Evolutionary conservation across 768 basidiomycete species (phyloP).

Genomic region (Steccherinum ochraceum): DNA sequence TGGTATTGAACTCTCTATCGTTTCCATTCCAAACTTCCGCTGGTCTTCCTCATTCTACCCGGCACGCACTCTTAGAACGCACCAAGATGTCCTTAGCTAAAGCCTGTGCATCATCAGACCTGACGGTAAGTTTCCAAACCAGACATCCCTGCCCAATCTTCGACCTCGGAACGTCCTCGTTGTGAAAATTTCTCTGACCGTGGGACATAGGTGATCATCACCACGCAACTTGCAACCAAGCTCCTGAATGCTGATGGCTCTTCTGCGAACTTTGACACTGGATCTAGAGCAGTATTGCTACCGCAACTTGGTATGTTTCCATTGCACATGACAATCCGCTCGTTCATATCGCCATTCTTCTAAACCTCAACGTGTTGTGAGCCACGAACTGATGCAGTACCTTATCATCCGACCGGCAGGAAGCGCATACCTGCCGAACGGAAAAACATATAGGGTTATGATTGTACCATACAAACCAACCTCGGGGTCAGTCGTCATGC

Average conservation of each 20-base stretch:
- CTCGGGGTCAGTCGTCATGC: slow-evolving; percentile 37
- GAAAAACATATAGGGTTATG: slow-evolving; percentile 36
- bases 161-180: neutral
- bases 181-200: slow-evolving; percentile 5
- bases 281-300: slow-evolving; percentile 55
- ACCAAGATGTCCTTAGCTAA: slow-evolving; percentile 49
- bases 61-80: slow-evolving; percentile 38
- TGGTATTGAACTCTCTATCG: slow-evolving; percentile 63
- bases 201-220: slow-evolving; percentile 41
- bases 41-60: slow-evolving; percentile 31
- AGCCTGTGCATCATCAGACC: slow-evolving; percentile 36
- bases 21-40: slow-evolving; percentile 55
- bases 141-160: too few relatives aligned
- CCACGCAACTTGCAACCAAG: slow-evolving; percentile 67
- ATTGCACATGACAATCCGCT: neutral
- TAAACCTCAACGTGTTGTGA: neutral
- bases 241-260: slow-evolving; percentile 59
- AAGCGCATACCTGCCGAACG: slow-evolving; percentile 34
- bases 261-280: slow-evolving; percentile 58
- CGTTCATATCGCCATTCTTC: neutral
- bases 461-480: slow-evolving; percentile 34
- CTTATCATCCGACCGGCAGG: neutral
- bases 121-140: slow-evolving; percentile 41
- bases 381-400: slow-evolving; percentile 2
- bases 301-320: slow-evolving; percentile 51